A percentile compares a stretch with the other conserved stretches of the same genome.
Conservation (phyloP, 768 basidiomycete genomes). For the Filobasidium floriforme region DNA sequence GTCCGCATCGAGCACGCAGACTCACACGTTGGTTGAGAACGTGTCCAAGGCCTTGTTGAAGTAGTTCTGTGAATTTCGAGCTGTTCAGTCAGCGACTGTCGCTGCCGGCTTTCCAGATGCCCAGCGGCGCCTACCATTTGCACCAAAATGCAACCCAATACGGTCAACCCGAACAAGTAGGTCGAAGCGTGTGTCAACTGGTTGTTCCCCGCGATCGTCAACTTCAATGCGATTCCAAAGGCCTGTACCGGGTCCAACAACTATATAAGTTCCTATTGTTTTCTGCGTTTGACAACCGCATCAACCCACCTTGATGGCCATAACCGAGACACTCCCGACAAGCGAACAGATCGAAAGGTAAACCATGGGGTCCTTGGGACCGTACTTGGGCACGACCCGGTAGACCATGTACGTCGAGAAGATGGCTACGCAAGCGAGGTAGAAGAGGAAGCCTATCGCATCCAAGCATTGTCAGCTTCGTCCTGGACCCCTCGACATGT, state of each 20-base stretch:
- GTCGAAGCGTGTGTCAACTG: constrained; percentile 91
- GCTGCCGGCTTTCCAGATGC: not conserved
- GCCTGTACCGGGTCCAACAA: constrained; percentile 48
- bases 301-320: constrained; percentile 74
- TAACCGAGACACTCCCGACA: constrained; percentile 92
- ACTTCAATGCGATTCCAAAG: constrained; percentile 91
- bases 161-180: constrained; percentile 85
- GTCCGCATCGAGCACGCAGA: constrained; percentile 25
- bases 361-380: constrained; percentile 76
- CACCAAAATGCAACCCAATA: constrained; percentile 63
- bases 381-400: constrained; percentile 71
- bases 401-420: constrained; percentile 83
- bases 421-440: constrained; percentile 74
- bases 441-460: constrained; percentile 71
- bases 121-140: constrained; percentile 52
- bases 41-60: constrained; percentile 97
- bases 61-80: constrained; percentile 45
- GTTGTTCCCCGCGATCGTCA: constrained; percentile 86
- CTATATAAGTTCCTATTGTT: not conserved
- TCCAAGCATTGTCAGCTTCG: not conserved
- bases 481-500: too few relatives aligned
- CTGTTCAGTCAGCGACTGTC: too few relatives aligned
- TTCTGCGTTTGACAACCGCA: not conserved
- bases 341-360: constrained; percentile 95
- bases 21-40: constrained; percentile 95